A percentile compares a stretch with the other conserved stretches of the same genome.
Conservation (phyloP, 139 green algal genomes). For the Trebouxia sp. region DNA sequence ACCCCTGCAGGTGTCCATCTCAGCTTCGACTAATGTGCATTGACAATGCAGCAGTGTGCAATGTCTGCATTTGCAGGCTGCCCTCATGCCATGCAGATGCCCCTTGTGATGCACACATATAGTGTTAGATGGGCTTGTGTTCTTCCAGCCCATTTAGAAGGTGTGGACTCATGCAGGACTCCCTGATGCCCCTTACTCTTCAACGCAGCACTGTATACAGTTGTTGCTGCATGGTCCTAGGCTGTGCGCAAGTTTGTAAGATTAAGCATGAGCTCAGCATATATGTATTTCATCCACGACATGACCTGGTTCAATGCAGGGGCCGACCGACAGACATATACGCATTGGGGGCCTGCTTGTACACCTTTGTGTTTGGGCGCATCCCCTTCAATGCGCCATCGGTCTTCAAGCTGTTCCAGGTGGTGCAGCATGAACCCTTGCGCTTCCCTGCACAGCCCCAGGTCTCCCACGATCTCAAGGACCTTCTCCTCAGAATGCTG, state of each 20-base stretch:
- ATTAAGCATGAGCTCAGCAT: too few species aligned
- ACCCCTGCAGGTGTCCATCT: background rate
- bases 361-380: slow-evolving; percentile 75
- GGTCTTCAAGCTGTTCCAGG: slow-evolving; percentile 79
- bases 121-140: too few species aligned
- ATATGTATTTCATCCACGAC: too few species aligned
- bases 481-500: slow-evolving; percentile 74
- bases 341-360: slow-evolving; percentile 80
- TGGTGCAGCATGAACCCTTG: slow-evolving; percentile 76
- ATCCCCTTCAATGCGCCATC: slow-evolving; percentile 80
- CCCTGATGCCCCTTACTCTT: too few species aligned
- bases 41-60: too few species aligned
- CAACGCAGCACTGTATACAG: too few species aligned
- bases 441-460: slow-evolving; percentile 59
- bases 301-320: too few species aligned
- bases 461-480: slow-evolving; percentile 54
- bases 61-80: background rate
- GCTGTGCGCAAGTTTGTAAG: too few species aligned
- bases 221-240: too few species aligned
- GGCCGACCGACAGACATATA: slow-evolving; percentile 81
- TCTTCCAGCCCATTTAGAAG: too few species aligned
- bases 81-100: background rate
- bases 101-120: too few species aligned
- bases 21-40: background rate
- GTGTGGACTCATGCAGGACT: too few species aligned